phyloP scores from a whole-genome alignment of 1,284 basidiomycete genomes.

The Pisolithus thermaeus region DNA sequence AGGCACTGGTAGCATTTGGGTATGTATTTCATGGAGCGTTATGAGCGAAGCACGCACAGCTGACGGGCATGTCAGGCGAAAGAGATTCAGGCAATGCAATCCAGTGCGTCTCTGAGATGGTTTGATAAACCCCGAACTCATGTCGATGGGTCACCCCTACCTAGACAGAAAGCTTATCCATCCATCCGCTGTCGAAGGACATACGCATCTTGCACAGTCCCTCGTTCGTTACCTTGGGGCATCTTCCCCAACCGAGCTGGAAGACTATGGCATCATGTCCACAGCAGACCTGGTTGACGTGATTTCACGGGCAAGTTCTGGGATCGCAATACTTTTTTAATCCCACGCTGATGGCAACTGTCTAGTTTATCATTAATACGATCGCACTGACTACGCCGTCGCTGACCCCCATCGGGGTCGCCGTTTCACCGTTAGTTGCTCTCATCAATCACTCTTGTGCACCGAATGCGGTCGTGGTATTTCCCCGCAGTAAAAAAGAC shows the following conservation, averaged over 20 bases:
- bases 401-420: slow-evolving; percentile 74
- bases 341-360: not conserved
- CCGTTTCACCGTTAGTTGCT: slow-evolving; percentile 73
- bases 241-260: slow-evolving; percentile 51
- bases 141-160: slow-evolving; percentile 3
- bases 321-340: not conserved
- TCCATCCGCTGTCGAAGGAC: slow-evolving; percentile 44
- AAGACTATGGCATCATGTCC: slow-evolving; percentile 49
- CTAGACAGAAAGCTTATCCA: slow-evolving; percentile 48
- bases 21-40: slow-evolving; percentile 27
- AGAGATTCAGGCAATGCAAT: slow-evolving; percentile 68
- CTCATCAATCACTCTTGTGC: slow-evolving; percentile 89
- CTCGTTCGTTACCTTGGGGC: slow-evolving; percentile 63
- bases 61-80: slow-evolving; percentile 40
- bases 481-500: slow-evolving; percentile 50
- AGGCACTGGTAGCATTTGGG: slow-evolving; percentile 54
- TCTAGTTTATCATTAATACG: slow-evolving; percentile 84
- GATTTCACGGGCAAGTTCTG: slow-evolving; percentile 54
- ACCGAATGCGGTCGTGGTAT: slow-evolving; percentile 88
- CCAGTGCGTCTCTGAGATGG: slow-evolving; percentile 45
- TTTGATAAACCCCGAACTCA: not conserved
- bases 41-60: not conserved
- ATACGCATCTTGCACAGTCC: slow-evolving; percentile 65
- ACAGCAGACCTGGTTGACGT: slow-evolving; percentile 64
- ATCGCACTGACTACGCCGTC: slow-evolving; percentile 78